Conservation (phyloP, 805 yeast species). For the Brettanomyces naardenensis region DNA sequence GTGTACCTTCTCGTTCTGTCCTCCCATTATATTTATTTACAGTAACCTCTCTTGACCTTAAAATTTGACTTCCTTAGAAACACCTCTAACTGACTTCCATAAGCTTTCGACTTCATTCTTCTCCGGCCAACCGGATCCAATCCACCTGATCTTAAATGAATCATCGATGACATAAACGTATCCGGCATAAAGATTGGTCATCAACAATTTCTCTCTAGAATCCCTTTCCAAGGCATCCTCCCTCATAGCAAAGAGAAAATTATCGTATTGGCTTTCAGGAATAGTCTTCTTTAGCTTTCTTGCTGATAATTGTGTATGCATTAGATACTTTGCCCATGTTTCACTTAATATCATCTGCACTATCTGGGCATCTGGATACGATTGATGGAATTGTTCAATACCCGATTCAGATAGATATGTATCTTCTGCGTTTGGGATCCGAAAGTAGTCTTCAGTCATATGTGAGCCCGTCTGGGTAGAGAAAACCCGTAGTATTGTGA, state of each 20-base stretch:
- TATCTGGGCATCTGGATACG: slow-evolving; percentile 53
- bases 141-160: slow-evolving; percentile 79
- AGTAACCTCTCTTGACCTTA: no score
- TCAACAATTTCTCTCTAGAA: slow-evolving; percentile 48
- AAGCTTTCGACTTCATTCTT: slow-evolving; percentile 55
- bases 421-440: slow-evolving; percentile 33
- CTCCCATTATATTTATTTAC: no score
- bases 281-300: slow-evolving; percentile 26
- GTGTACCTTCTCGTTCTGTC: no score
- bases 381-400: slow-evolving; percentile 29
- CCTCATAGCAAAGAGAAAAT: slow-evolving; percentile 54
- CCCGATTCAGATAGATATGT: slow-evolving; percentile 33
- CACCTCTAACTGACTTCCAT: slow-evolving; percentile 59
- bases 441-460: slow-evolving; percentile 55
- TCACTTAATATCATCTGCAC: slow-evolving; percentile 75
- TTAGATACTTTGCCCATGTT: slow-evolving; percentile 56
- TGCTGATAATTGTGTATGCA: slow-evolving; percentile 46
- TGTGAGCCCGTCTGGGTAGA: slow-evolving; percentile 66
- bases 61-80: slow-evolving; percentile 44
- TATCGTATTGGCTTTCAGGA: slow-evolving; percentile 30
- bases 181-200: slow-evolving; percentile 77
- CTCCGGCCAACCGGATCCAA: slow-evolving; percentile 73
- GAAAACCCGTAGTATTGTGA: slow-evolving; percentile 58
- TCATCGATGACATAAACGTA: slow-evolving; percentile 74
- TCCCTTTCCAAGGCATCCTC: slow-evolving; percentile 49